Conservation (phyloP, 345 rosid species). For the Iberis pinnata region DNA sequence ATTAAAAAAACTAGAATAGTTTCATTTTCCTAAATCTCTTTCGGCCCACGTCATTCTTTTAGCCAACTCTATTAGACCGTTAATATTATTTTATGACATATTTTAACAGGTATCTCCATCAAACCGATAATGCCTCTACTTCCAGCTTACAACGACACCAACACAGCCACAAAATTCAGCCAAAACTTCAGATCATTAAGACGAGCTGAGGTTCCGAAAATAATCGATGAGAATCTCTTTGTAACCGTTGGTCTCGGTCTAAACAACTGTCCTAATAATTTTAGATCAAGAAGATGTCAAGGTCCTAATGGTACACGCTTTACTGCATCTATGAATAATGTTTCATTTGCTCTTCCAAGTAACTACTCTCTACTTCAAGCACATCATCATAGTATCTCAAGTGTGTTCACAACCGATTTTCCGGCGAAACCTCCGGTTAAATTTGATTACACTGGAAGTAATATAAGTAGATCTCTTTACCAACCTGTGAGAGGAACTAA, state of each 20-base stretch:
- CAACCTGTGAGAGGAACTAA: slow-evolving; percentile 72
- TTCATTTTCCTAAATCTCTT: no score
- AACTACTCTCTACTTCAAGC: slow-evolving; percentile 77
- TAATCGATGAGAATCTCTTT: slow-evolving; percentile 65
- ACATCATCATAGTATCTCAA: slow-evolving; percentile 47
- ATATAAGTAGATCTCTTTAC: slow-evolving; percentile 58
- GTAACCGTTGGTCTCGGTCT: slow-evolving; percentile 75
- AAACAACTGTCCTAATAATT: slow-evolving; percentile 58
- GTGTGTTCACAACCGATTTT: slow-evolving; percentile 79
- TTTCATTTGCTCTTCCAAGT: slow-evolving; percentile 69
- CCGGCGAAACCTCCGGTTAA: slow-evolving; percentile 59
- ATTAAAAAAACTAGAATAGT: no score
- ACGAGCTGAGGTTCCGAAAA: slow-evolving; percentile 53
- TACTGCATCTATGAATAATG: slow-evolving; percentile 81
- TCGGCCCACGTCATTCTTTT: no score
- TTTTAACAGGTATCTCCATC: slow-evolving; percentile 22
- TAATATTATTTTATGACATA: no score
- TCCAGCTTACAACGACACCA: slow-evolving; percentile 78
- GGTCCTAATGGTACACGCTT: slow-evolving; percentile 93
- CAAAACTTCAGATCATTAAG: slow-evolving; percentile 43
- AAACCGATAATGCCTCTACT: slow-evolving; percentile 59
- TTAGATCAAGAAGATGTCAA: slow-evolving; percentile 48
- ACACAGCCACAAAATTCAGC: slow-evolving; percentile 55
- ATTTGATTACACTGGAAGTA: slow-evolving; percentile 81
- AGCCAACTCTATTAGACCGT: no score